Evolutionary conservation across 169 alveolate genomes (phyloP).

Genomic region (Eimeria tenella): DNA sequence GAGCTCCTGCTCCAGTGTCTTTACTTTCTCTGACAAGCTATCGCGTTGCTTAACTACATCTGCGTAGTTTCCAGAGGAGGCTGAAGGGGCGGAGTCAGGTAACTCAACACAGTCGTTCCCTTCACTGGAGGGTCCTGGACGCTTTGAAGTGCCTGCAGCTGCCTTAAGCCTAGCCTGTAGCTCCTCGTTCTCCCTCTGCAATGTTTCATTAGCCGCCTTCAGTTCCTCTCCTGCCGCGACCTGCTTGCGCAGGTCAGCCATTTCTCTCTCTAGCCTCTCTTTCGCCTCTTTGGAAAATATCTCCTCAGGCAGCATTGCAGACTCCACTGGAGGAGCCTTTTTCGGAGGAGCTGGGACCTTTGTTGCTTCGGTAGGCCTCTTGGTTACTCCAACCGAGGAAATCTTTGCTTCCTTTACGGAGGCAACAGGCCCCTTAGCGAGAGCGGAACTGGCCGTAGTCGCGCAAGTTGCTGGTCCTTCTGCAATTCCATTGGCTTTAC

Average conservation of each 20-base stretch:
- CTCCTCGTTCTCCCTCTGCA: constrained; percentile 43
- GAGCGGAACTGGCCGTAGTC: not conserved
- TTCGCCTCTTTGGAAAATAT: constrained; percentile 26
- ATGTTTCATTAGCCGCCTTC: not conserved
- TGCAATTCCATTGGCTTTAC: not conserved
- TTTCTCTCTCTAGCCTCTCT: constrained; percentile 31
- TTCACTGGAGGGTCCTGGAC: not conserved
- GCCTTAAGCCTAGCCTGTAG: constrained; percentile 27
- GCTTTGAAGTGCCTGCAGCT: not conserved
- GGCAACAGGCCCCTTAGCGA: not conserved
- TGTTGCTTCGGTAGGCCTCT: constrained; percentile 14
- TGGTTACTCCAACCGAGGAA: not conserved
- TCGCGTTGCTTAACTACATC: constrained; percentile 14
- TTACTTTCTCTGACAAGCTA: not conserved
- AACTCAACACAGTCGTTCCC: not conserved
- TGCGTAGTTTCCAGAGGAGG: not conserved
- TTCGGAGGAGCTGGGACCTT: constrained; percentile 66
- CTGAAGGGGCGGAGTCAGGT: no score
- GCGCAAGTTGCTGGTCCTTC: not conserved
- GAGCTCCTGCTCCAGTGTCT: constrained; percentile 53
- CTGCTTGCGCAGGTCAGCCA: constrained; percentile 35
- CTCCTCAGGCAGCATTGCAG: not conserved
- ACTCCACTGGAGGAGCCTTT: constrained; percentile 45
- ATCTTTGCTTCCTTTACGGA: not conserved
- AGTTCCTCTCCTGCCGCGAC: constrained; percentile 36